Base-by-base conservation (phyloP, 768 basidiomycete genomes). In the Lactarius hengduanensis region DNA sequence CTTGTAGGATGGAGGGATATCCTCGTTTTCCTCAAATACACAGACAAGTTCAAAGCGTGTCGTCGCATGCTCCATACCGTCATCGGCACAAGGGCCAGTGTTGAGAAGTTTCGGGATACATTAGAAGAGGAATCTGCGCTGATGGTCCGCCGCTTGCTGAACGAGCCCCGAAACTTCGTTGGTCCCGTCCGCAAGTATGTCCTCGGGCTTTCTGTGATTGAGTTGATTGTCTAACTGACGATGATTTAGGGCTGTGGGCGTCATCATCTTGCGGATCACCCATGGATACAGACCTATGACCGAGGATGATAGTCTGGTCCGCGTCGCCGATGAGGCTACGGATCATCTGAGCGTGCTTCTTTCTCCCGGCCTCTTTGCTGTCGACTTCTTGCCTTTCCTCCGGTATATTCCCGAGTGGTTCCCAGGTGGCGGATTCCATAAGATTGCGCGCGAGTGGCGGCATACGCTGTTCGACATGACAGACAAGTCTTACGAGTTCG, bases 371-470 rank as follows among this genome's bases (percentile, higher is more conserved):
- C 30, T 30, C 30, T 4, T 30, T 30, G 30, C 66, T 1, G 72
- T 74, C n/a, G 73, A 74, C 63, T 50, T 68, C 20, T 22, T 74
- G 9, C 73, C 73, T 0, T 13, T 67, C 30, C 66, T 73, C 53
- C 70, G 70, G 26, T 32, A 59, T 43, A 54, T 73, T 20, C 72
- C 72, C 8, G 71, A 71, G 18, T 73, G 72, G 72, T 61, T 71
- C 63, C 72, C 72, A 7, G 72, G 72, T 26, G 71, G 69, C 16
- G 62, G 72, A 28, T 72, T 73, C 64, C 72, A 71, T 41, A 64
- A 64, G 34, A 61, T 57, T 20, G 72, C 72, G 9, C 60, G 62
- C 38, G 69, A 70, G 58, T 70, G 64, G 66, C 56, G 68, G n/a
- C 61, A 70, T 20, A 69, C 70, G 7, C 53, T 71, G 4, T 26